Conservation (phyloP, 2,329 filamentous ascomycete species). For the Bimuria novae-zelandiae region DNA sequence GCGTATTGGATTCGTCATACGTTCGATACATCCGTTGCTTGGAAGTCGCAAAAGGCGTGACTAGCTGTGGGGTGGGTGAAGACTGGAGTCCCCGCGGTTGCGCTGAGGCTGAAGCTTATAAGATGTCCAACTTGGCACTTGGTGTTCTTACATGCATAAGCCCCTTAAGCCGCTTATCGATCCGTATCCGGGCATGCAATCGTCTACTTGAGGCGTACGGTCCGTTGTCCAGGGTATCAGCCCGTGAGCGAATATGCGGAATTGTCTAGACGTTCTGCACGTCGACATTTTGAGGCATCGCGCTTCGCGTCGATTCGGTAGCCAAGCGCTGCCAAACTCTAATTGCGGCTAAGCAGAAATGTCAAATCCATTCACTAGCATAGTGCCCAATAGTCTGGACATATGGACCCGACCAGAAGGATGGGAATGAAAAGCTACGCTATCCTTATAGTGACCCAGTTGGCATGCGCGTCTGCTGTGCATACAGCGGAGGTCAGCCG, state of each 20-base stretch:
- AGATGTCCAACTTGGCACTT: not conserved
- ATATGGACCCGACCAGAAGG: not conserved
- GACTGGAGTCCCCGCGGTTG: not conserved
- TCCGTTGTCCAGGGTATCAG: conserved; percentile 5
- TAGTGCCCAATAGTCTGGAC: not conserved
- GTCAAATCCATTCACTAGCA: not conserved
- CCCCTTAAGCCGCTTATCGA: conserved; percentile 11
- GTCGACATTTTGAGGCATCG: conserved; percentile 5
- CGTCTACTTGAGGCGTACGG: conserved; percentile 6
- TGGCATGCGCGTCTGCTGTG: conserved; percentile 8
- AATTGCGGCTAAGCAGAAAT: conserved; percentile 1
- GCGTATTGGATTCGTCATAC: not conserved
- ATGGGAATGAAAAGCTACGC: not conserved
- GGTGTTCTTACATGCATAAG: conserved; percentile 1
- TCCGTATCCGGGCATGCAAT: not conserved
- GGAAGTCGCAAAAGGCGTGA: not conserved
- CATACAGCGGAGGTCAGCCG: conserved; percentile 14
- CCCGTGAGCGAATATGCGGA: conserved; percentile 2
- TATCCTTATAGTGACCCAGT: not conserved
- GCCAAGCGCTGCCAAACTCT: not conserved
- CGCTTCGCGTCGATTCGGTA: not conserved
- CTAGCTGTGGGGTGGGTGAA: not conserved
- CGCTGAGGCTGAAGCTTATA: conserved; percentile 3
- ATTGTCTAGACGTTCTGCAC: conserved; percentile 8
- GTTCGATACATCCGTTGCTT: not conserved